A percentile compares a stretch with the other conserved stretches of the same genome.
These are phyloP conservation scores for Suillus variegatus DNA, from an alignment of 768 basidiomycete genomes.

Conservation along the genomic window DNA sequence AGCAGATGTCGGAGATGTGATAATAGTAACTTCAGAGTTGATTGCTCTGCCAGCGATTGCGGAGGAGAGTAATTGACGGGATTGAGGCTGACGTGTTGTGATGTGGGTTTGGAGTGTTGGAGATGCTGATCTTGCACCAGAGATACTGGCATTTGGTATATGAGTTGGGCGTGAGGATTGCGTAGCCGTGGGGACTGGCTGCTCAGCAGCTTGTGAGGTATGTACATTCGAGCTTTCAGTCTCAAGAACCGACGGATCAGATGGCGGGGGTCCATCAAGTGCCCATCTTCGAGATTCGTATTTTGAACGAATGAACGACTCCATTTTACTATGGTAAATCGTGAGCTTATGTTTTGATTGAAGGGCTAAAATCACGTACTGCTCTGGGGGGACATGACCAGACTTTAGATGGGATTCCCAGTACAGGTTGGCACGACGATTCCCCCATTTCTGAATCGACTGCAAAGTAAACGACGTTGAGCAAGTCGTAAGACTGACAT, in stretches of 20 bases:
- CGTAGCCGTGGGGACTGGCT: conserved; percentile 1
- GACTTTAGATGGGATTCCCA: conserved; percentile 96
- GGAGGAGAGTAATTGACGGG: conserved; percentile 29
- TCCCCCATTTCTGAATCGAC: conserved; percentile 95
- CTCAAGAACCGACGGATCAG: conserved; percentile 80
- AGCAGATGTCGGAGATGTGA: conserved; percentile 12
- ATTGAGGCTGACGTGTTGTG: conserved; percentile 32
- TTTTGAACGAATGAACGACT: conserved; percentile 95
- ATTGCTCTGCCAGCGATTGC: conserved; percentile 40
- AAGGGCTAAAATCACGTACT: conserved; percentile 55
- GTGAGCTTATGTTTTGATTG: not conserved
- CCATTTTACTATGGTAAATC: conserved; percentile 79
- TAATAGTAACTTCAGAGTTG: conserved; percentile 12
- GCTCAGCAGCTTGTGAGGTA: conserved; percentile 9
- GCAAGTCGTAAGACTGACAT: conserved; percentile 6
- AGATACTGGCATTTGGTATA: conserved; percentile 16
- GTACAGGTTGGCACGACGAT: conserved; percentile 87
- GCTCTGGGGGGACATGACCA: conserved; percentile 92
- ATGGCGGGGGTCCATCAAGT: conserved; percentile 81
- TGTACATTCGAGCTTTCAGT: conserved; percentile 22
- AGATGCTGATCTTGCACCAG: conserved; percentile 30
- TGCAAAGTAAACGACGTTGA: conserved; percentile 24
- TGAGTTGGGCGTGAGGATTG: conserved; percentile 12
- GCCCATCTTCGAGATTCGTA: conserved; percentile 96
- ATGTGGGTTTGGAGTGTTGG: conserved; percentile 25